phyloP scores from a whole-genome alignment of 78 protist species.

The slime mould (Dictyostelium discoideum) region DNA sequence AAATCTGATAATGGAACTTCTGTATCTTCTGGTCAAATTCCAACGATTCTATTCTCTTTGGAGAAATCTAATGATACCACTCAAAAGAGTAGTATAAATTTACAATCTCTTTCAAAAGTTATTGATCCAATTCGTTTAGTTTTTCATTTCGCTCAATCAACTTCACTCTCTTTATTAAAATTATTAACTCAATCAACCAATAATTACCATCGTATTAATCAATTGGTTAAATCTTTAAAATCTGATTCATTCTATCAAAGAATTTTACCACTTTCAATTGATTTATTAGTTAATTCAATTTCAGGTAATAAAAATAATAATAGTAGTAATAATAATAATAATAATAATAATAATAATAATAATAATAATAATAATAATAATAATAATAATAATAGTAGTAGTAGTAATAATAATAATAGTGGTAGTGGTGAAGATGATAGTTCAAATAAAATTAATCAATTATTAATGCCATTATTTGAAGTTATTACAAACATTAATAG shows the following conservation, averaged over 20 bases:
- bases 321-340: too few species aligned
- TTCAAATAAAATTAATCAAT: not conserved
- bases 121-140: not conserved
- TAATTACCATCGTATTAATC: not conserved
- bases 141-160: not conserved
- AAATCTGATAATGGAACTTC: conserved; percentile 50
- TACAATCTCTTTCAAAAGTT: not conserved
- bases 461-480: not conserved
- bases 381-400: not conserved
- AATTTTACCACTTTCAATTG: conserved; percentile 20
- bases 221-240: not conserved
- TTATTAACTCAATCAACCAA: not conserved
- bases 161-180: not conserved
- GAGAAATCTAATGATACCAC: not conserved
- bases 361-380: not conserved
- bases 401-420: too few species aligned
- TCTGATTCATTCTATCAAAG: conserved; percentile 9
- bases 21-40: conserved; percentile 34
- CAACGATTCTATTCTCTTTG: conserved; percentile 28
- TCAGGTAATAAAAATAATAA: not conserved
- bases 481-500: not conserved
- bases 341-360: not conserved
- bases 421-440: not conserved
- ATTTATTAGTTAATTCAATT: not conserved
- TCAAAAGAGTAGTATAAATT: not conserved